A percentile compares a stretch with the other conserved stretches of the same genome.
Evolutionary conservation across 176 grass and related monocot species (phyloP).

Genomic region (Chrysopogon serrulatus): DNA sequence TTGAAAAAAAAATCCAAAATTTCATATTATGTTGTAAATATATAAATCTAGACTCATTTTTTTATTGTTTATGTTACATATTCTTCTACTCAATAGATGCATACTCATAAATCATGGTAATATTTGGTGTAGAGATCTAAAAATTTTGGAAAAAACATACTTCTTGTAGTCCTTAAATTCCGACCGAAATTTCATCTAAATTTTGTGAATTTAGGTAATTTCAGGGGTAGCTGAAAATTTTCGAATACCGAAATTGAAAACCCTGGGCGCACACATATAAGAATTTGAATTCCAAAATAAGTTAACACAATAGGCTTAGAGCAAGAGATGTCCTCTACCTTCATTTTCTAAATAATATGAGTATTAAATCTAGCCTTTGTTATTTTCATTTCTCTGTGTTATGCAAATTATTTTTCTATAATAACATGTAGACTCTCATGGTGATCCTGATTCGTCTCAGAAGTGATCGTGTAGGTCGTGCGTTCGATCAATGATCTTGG

Average conservation of each 20-base stretch:
- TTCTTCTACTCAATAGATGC: too few relatives aligned
- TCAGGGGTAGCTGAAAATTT: background rate
- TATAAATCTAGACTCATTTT: too few relatives aligned
- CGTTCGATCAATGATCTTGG: background rate
- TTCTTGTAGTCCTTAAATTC: too few relatives aligned
- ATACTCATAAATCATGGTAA: too few relatives aligned
- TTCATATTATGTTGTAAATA: too few relatives aligned
- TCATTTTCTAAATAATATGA: background rate
- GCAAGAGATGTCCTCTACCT: background rate
- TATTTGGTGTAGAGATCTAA: background rate
- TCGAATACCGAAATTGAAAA: too few relatives aligned
- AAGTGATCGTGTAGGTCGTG: background rate
- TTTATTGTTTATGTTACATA: too few relatives aligned
- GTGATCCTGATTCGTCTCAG: background rate
- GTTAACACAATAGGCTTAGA: background rate
- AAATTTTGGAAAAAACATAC: background rate
- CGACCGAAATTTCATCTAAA: background rate
- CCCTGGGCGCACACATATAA: too few relatives aligned
- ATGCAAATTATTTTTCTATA: background rate
- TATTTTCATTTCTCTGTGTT: background rate
- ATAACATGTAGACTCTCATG: background rate
- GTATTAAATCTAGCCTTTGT: background rate
- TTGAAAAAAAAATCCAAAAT: background rate
- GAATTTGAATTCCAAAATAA: background rate
- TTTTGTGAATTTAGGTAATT: background rate